A percentile compares a stretch with the other conserved stretches of the same genome.
These are phyloP conservation scores for Sphagnum tenellum DNA, from an alignment of 225 moss, liverwort and hornwort genomes.

Conservation along the genomic window DNA sequence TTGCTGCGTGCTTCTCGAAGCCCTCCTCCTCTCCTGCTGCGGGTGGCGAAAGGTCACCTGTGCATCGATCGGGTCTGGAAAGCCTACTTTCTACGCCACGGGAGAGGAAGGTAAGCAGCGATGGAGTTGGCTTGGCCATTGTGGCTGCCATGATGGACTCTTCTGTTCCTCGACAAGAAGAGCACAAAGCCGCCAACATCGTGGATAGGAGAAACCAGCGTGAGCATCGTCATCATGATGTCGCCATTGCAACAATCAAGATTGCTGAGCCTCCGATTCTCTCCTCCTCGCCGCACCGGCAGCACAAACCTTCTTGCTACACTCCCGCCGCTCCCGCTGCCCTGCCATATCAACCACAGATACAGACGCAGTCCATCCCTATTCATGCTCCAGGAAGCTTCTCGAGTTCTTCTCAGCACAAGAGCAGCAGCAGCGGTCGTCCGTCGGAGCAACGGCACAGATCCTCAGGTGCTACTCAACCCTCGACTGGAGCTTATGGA, in stretches of 20 bases:
- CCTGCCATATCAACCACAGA: slow-evolving; percentile 2
- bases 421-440: slow-evolving; percentile 5
- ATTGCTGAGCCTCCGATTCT: slow-evolving; percentile 14
- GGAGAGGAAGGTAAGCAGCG: slow-evolving; percentile 24
- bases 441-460: neutral
- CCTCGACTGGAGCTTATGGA: neutral
- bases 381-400: slow-evolving; percentile 13
- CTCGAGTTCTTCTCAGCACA: slow-evolving; percentile 9
- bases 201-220: neutral
- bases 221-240: neutral
- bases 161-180: slow-evolving; percentile 16
- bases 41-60: no score
- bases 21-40: slow-evolving; percentile 27
- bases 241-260: slow-evolving; percentile 20
- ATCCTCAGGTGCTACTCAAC: neutral
- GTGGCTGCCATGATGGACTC: slow-evolving; percentile 30
- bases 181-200: slow-evolving; percentile 11
- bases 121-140: slow-evolving; percentile 76
- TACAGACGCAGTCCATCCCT: slow-evolving; percentile 42
- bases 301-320: neutral
- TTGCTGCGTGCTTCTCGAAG: neutral
- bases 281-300: slow-evolving; percentile 12
- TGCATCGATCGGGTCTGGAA: slow-evolving; percentile 51
- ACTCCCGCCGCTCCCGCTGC: neutral
- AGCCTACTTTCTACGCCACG: slow-evolving; percentile 57